These are phyloP conservation scores for Alternaria ethzedia DNA, from an alignment of 2,329 filamentous ascomycete genomes.

Conservation along the genomic window DNA sequence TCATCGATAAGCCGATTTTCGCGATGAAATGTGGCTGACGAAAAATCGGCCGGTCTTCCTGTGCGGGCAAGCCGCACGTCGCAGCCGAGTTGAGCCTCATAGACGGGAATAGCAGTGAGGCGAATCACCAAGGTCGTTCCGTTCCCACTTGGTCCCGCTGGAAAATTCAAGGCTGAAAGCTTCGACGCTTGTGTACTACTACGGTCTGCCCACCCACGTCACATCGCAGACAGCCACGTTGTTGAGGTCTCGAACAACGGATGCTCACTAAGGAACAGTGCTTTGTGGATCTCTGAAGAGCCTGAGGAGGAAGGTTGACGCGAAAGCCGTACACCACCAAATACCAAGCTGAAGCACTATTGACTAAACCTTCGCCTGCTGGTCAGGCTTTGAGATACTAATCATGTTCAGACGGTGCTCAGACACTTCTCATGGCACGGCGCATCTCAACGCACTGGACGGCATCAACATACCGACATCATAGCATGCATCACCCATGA, in stretches of 20 bases:
- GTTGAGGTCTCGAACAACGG: neutral
- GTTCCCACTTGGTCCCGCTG: slow-evolving; percentile 13
- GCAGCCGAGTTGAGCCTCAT: slow-evolving; percentile 4
- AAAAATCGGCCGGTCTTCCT: neutral
- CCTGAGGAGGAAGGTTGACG: neutral
- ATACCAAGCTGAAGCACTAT: neutral
- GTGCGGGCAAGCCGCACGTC: neutral
- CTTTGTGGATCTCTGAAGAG: neutral
- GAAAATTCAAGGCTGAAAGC: slow-evolving; percentile 27
- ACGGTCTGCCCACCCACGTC: slow-evolving; percentile 22
- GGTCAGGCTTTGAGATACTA: neutral
- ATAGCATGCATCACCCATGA: slow-evolving; percentile 4
- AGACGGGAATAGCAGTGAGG: slow-evolving; percentile 9
- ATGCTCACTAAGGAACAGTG: neutral
- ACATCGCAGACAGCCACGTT: slow-evolving; percentile 15
- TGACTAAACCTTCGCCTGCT: neutral
- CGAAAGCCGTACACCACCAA: neutral
- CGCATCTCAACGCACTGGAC: neutral
- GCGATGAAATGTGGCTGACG: neutral
- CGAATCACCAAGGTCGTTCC: slow-evolving; percentile 2
- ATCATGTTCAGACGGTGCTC: neutral
- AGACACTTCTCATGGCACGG: neutral
- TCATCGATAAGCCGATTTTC: neutral
- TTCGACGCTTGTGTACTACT: slow-evolving; percentile 13
- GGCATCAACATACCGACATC: neutral